Conservation (phyloP, 306 rosid genomes). For the Aeschynomene evenia region DNA sequence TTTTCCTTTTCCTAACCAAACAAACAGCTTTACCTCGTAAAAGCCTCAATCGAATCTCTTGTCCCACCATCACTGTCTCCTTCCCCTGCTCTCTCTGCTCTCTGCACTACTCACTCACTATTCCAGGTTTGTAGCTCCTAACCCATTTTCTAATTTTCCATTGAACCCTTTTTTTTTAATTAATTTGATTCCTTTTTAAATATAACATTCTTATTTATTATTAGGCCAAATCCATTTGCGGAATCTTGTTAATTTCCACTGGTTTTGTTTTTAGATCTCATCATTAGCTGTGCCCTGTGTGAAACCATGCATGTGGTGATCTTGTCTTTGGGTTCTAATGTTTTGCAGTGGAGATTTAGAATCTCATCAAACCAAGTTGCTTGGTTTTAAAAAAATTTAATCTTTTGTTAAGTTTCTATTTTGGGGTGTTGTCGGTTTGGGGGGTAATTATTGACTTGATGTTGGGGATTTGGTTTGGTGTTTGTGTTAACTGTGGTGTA, state of each 20-base stretch:
- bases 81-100: neutral
- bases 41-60: neutral
- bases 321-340: neutral
- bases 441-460: neutral
- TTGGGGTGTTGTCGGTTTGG: neutral
- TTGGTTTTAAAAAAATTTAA: neutral
- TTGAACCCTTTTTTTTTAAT: neutral
- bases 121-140: neutral
- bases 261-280: constrained; percentile 3
- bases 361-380: neutral
- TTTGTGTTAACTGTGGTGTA: neutral
- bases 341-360: neutral
- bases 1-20: neutral
- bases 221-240: neutral
- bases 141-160: neutral
- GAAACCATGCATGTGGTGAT: neutral
- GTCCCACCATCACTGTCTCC: neutral
- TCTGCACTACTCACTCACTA: neutral
- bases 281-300: neutral
- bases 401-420: neutral
- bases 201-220: neutral
- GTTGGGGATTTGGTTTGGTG: neutral
- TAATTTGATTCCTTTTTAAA: neutral
- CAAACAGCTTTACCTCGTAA: neutral
- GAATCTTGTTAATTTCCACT: neutral